These are phyloP conservation scores for Triticum monococcum DNA, from an alignment of 176 grass and related monocot genomes.

Conservation along the genomic window DNA sequence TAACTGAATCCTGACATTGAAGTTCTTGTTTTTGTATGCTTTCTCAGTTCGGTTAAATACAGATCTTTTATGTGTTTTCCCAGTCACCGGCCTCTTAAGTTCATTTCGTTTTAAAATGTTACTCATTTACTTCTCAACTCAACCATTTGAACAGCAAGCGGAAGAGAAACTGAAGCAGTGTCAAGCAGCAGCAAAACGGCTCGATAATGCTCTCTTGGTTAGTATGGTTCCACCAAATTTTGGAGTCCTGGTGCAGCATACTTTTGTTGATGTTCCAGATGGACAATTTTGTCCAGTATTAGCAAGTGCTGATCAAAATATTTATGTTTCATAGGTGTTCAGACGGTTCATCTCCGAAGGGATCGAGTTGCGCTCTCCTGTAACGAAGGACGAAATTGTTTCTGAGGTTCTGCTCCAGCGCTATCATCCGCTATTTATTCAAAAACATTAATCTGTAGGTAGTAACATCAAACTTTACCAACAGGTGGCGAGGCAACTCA, in stretches of 20 bases:
- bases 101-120: conserved; percentile 12
- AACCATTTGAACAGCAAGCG: conserved; percentile 40
- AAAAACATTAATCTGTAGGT: background rate
- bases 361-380: conserved; percentile 61
- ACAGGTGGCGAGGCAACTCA: conserved; percentile 80
- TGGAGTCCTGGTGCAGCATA: background rate
- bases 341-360: conserved; percentile 65
- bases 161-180: conserved; percentile 77
- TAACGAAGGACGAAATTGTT: conserved; percentile 87
- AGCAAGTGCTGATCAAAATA: background rate
- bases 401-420: conserved; percentile 48
- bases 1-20: background rate
- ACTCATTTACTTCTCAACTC: conserved; percentile 19
- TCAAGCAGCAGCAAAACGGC: conserved; percentile 70
- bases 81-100: background rate
- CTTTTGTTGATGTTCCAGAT: conserved; percentile 11
- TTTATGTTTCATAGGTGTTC: conserved; percentile 53
- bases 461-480: background rate
- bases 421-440: background rate
- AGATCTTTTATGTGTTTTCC: background rate
- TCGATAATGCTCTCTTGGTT: conserved; percentile 80
- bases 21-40: too few species aligned
- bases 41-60: background rate
- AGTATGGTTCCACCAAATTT: conserved; percentile 33
- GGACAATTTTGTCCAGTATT: background rate